A percentile compares a stretch with the other conserved stretches of the same genome.
Conservation (phyloP, 129 eudicot genomes). For the Artemisia annua region DNA sequence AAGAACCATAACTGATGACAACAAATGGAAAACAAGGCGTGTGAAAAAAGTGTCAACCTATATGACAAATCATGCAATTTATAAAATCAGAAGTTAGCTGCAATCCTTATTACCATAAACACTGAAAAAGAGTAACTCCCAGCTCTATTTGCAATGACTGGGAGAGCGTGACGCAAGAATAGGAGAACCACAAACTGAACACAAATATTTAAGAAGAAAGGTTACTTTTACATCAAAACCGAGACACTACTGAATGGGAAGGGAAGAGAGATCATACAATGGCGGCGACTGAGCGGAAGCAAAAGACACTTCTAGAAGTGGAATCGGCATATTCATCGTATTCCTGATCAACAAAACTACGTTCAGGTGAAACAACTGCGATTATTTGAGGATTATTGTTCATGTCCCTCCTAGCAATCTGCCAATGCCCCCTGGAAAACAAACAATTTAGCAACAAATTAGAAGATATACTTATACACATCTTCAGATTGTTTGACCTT, state of each 20-base stretch:
- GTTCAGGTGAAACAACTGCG: conserved; percentile 71
- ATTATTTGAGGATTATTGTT: conserved; percentile 54
- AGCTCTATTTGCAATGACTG: conserved; percentile 59
- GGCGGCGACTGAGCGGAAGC: conserved; percentile 62
- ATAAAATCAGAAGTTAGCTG: too few species aligned
- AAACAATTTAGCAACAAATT: conserved; percentile 9
- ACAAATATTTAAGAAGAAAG: conserved; percentile 2
- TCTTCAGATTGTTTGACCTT: conserved; percentile 27
- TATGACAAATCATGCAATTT: not conserved
- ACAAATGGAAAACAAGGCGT: conserved; percentile 1
- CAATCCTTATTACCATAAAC: conserved; percentile 47
- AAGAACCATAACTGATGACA: conserved; percentile 70
- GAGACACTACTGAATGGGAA: conserved; percentile 6
- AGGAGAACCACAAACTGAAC: conserved; percentile 77
- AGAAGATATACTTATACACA: conserved; percentile 4
- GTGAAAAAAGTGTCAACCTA: not conserved
- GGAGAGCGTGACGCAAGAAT: conserved; percentile 73
- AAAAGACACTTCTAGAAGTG: conserved; percentile 64
- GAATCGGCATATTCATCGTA: conserved; percentile 58
- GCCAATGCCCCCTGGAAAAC: conserved; percentile 83
- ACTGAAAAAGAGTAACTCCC: conserved; percentile 56
- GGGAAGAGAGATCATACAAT: conserved; percentile 50
- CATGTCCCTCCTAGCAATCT: conserved; percentile 59
- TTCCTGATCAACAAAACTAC: conserved; percentile 40
- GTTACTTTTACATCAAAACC: conserved; percentile 13